Base-by-base conservation (phyloP, 1,284 basidiomycete species). In the Ganoderma multipileum region DNA sequence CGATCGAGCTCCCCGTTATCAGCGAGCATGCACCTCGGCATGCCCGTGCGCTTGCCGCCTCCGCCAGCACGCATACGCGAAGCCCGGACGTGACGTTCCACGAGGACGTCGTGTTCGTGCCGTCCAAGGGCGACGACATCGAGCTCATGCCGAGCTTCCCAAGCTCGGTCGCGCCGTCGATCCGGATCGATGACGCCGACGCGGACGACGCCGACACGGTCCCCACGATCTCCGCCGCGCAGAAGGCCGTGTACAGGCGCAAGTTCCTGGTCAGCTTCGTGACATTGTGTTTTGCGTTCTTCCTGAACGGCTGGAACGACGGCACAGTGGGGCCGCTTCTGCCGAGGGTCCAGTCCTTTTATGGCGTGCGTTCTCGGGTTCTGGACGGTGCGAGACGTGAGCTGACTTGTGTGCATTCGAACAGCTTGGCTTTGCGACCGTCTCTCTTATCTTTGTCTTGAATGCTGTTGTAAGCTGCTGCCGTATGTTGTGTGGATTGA, bases 261-360 rank as follows among this genome's bases (percentile, higher is more conserved):
- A 65, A 47, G 61, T 39, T 41, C 28, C 33, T 57, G 36, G 2
- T 84, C 33, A 83, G 84, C 64, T 83, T 84, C 68, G 74, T 75
- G 2, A 71, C 81, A 0, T 74, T 85, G n/a, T 84, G 81, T 71
- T 84, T 78, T 74, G 73, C 77, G n/a, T 67, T 84, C n/a, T 84
- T 85, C 68, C 68, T 88, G 9, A 79, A 82, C 2, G 89, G 89
- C 11, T 90, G 88, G 87, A 90, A 89, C 74, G 89, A 90, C 75
- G 85, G 85, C 0, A 85, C 85, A 7, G 86, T 85, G 26, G 89
- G 89, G 0, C 88, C 89, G 9, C 77, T 91, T 20, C 77, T 90
- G 0, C 89, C 88, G 3, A 80, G 81, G 1, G 85, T 91, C 18
- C 88, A 89, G 72, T 74, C 75, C 0, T 79, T 85, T 67, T 91